Conservation (phyloP, 495 filamentous ascomycete genomes). For the Neurospora terricola region DNA sequence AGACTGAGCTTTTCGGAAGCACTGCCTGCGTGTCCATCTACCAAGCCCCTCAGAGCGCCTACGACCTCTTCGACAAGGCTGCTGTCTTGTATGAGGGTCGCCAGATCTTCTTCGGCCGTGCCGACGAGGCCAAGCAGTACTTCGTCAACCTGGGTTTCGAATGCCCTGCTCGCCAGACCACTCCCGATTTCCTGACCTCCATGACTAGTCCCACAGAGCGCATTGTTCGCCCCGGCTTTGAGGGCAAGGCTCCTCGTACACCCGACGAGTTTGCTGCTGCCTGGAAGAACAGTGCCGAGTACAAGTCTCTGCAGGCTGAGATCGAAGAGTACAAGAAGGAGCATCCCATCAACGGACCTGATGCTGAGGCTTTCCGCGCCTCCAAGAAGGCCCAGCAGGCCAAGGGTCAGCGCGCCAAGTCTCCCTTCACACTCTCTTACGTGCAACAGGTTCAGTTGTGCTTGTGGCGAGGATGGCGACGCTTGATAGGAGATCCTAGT, state of each 20-base stretch:
- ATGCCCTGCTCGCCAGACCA: conserved; percentile 62
- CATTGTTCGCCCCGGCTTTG: conserved; percentile 51
- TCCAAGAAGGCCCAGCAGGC: conserved; percentile 59
- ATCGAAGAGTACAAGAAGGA: conserved; percentile 59
- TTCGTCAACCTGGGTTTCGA: conserved; percentile 69
- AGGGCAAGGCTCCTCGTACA: conserved; percentile 55
- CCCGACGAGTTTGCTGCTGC: conserved; percentile 65
- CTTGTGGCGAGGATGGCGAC: conserved; percentile 60
- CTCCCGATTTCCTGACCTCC: conserved; percentile 72
- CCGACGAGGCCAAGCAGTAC: conserved; percentile 52
- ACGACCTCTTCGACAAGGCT: conserved; percentile 72
- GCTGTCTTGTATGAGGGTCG: conserved; percentile 72
- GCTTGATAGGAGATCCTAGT: conserved; percentile 60
- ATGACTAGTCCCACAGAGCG: conserved; percentile 65
- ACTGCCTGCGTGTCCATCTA: conserved; percentile 75
- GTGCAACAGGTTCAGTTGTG: conserved; percentile 63
- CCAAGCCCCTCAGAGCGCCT: conserved; percentile 68
- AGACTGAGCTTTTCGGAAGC: conserved; percentile 53
- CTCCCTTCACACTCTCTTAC: conserved; percentile 71
- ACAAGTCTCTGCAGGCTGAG: conserved; percentile 52
- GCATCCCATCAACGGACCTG: conserved; percentile 53
- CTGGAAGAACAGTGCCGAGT: conserved; percentile 68
- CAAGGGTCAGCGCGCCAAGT: conserved; percentile 48
- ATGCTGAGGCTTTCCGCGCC: conserved; percentile 57
- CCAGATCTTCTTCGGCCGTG: conserved; percentile 70